phyloP scores from a whole-genome alignment of 345 rosid genomes.

The Citrus mangshanensis region DNA sequence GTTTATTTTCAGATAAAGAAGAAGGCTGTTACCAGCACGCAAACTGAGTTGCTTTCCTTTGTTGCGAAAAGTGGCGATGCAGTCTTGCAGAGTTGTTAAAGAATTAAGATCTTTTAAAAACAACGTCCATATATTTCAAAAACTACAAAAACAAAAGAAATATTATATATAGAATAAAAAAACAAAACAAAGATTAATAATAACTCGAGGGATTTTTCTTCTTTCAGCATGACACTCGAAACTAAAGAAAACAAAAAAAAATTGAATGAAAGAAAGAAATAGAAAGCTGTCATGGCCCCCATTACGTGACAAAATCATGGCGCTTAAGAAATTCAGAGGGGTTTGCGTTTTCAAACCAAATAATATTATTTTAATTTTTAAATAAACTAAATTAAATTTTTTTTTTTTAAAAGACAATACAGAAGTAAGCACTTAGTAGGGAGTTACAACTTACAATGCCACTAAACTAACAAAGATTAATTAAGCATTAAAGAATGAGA shows the following conservation, averaged over 20 bases:
- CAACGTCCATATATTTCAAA: neutral
- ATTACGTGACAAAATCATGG: slow-evolving; percentile 45
- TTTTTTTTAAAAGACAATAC: too few relatives aligned
- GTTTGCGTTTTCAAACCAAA: neutral
- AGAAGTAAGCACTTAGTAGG: neutral
- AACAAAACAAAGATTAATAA: neutral
- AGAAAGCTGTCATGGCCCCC: slow-evolving; percentile 33
- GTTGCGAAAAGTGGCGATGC: slow-evolving; percentile 25
- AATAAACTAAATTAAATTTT: neutral
- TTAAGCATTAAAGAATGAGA: neutral
- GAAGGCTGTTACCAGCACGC: slow-evolving; percentile 20
- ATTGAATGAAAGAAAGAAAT: too few relatives aligned
- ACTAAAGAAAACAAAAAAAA: neutral
- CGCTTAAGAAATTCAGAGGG: slow-evolving; percentile 24
- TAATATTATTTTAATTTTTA: neutral
- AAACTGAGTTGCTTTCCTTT: slow-evolving; percentile 21
- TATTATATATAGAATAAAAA: too few relatives aligned
- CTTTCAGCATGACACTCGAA: slow-evolving; percentile 5
- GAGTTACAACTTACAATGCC: neutral
- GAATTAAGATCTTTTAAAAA: slow-evolving; percentile 4
- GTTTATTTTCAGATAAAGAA: slow-evolving; percentile 4
- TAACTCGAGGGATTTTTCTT: neutral
- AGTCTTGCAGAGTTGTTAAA: slow-evolving; percentile 2
- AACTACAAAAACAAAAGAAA: neutral
- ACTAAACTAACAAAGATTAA: neutral